Conservation (phyloP, 2,329 filamentous ascomycete species). For the Helotiales sp. region DNA sequence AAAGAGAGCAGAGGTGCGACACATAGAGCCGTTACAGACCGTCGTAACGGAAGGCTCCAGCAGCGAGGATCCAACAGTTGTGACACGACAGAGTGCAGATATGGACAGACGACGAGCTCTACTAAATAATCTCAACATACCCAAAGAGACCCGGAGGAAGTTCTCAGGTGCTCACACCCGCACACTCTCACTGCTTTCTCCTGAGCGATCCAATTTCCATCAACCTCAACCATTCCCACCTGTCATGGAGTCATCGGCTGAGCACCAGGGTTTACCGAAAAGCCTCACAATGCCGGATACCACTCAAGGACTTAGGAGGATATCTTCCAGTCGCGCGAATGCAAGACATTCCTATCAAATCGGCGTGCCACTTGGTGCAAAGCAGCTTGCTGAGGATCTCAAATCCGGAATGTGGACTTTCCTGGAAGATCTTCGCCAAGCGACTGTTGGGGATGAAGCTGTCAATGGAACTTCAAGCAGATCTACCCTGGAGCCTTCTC, state of each 20-base stretch:
- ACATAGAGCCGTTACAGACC: conserved; percentile 58
- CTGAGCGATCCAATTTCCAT: conserved; percentile 39
- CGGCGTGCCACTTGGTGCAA: conserved; percentile 41
- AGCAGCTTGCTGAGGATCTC: conserved; percentile 68
- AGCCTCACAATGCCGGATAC: conserved; percentile 42
- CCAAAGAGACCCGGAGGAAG: conserved; percentile 56
- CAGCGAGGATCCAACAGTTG: conserved; percentile 33
- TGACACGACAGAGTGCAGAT: conserved; percentile 55
- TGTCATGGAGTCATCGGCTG: conserved; percentile 44
- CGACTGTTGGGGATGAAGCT: conserved; percentile 92
- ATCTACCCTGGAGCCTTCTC: conserved; percentile 43
- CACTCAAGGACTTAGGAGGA: conserved; percentile 37
- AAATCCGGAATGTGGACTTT: conserved; percentile 92
- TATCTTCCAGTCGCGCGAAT: conserved; percentile 34
- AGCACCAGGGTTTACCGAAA: conserved; percentile 26
- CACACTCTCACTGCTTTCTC: conserved; percentile 82
- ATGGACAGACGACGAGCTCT: conserved; percentile 75
- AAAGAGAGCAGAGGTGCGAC: conserved; percentile 71
- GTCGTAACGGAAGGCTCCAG: conserved; percentile 28
- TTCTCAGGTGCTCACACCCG: conserved; percentile 68
- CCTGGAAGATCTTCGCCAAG: conserved; percentile 92
- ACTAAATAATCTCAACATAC: conserved; percentile 54
- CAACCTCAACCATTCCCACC: conserved; percentile 31
- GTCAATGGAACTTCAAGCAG: conserved; percentile 56
- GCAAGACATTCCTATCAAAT: conserved; percentile 42